phyloP scores from a whole-genome alignment of 129 eudicot species.

The Saposhnikovia divaricata region DNA sequence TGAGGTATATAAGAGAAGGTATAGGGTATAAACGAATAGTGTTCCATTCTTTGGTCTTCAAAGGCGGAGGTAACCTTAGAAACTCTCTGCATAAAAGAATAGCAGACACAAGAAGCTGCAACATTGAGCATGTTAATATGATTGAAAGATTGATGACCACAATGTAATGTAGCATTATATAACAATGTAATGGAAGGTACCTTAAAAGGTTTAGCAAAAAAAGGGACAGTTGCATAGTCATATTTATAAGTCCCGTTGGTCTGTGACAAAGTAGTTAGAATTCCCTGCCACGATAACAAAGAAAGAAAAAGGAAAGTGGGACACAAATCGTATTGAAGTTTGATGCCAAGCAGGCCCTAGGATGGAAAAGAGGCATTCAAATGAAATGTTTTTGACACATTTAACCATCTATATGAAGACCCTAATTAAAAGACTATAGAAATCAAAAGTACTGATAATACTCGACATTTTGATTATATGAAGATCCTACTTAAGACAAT shows the following conservation, averaged over 20 bases:
- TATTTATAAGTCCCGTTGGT: slow-evolving; percentile 81
- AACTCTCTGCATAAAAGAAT: slow-evolving; percentile 64
- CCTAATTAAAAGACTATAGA: too few species aligned
- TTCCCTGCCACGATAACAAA: too few species aligned
- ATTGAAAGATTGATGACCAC: neutral
- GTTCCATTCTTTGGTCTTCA: slow-evolving; percentile 77
- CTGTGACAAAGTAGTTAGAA: neutral
- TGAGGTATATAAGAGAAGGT: slow-evolving; percentile 81
- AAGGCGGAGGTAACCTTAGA: slow-evolving; percentile 51
- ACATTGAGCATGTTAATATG: neutral
- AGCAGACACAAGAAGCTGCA: slow-evolving; percentile 71
- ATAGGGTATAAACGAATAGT: slow-evolving; percentile 65
- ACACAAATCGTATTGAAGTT: too few species aligned
- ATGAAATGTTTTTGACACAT: too few species aligned
- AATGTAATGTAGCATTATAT: neutral
- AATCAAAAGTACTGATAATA: too few species aligned
- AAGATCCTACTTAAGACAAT: too few species aligned
- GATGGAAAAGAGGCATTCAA: too few species aligned
- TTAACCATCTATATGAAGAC: too few species aligned
- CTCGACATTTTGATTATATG: too few species aligned
- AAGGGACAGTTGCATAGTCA: slow-evolving; percentile 96
- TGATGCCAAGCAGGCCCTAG: too few species aligned
- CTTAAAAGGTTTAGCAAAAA: slow-evolving; percentile 96
- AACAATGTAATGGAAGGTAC: slow-evolving; percentile 20
- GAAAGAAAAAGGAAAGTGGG: too few species aligned